Conservation (phyloP, 305 asterid genomes). For the Solanum chacoense region DNA sequence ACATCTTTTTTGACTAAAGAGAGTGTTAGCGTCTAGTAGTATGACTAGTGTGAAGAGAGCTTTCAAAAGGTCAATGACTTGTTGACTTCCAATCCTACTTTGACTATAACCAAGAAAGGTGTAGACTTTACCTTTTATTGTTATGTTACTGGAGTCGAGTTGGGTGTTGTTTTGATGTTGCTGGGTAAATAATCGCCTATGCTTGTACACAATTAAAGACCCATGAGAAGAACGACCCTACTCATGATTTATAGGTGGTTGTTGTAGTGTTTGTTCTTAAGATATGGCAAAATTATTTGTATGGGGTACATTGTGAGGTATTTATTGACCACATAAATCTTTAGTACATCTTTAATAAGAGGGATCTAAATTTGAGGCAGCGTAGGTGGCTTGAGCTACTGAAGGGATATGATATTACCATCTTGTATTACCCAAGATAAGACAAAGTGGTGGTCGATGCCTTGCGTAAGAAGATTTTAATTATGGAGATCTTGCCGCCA, state of each 20-base stretch:
- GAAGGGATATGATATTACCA: background rate
- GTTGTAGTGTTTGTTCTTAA: background rate
- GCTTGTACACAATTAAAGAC: background rate
- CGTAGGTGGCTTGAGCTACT: background rate
- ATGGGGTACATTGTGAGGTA: background rate
- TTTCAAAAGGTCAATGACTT: too few relatives aligned
- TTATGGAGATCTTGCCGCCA: background rate
- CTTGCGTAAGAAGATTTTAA: background rate
- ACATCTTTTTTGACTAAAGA: too few relatives aligned
- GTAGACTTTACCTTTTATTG: background rate
- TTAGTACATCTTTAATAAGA: background rate
- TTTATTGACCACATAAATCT: background rate
- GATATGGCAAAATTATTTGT: background rate
- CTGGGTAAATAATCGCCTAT: background rate
- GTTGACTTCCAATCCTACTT: too few relatives aligned
- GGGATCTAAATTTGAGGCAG: too few relatives aligned
- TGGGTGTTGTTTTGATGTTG: background rate
- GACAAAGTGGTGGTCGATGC: background rate
- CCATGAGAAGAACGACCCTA: background rate
- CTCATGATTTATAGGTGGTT: background rate
- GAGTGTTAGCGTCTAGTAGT: too few relatives aligned
- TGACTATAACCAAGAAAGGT: background rate
- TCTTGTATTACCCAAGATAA: background rate
- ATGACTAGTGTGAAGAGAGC: too few relatives aligned
- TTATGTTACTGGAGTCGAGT: background rate